phyloP scores from a whole-genome alignment of 2,329 filamentous ascomycete species.

The Rhinocladiella similis region DNA sequence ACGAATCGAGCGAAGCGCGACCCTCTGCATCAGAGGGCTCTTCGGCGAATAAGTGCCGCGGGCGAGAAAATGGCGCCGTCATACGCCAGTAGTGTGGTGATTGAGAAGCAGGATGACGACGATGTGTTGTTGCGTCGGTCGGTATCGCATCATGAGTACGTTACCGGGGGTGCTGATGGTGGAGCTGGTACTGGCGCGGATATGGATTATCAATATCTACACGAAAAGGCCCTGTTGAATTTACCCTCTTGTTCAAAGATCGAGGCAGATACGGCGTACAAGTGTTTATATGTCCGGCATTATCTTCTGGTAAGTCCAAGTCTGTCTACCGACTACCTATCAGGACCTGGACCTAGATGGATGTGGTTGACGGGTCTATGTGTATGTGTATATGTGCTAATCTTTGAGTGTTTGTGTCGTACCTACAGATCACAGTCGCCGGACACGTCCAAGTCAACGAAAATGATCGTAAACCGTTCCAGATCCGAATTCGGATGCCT shows the following conservation, averaged over 20 bases:
- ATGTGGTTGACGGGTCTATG: not conserved
- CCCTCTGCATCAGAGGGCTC: slow-evolving; percentile 5
- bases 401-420: no score
- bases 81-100: slow-evolving; percentile 1
- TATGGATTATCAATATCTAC: not conserved
- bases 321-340: not conserved
- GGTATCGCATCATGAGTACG: slow-evolving; percentile 1
- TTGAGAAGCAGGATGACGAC: slow-evolving; percentile 1
- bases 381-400: not conserved
- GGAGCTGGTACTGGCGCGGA: no score
- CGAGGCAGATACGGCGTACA: slow-evolving; percentile 8
- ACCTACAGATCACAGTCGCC: slow-evolving; percentile 1
- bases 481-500: slow-evolving; percentile 6
- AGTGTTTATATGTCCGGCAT: slow-evolving; percentile 7
- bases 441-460: slow-evolving; percentile 4
- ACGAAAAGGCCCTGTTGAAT: slow-evolving; percentile 2
- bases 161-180: not conserved
- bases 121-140: not conserved
- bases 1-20: slow-evolving; percentile 8
- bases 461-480: slow-evolving; percentile 4
- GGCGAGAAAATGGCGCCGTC: slow-evolving; percentile 8
- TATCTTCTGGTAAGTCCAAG: slow-evolving; percentile 2
- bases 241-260: slow-evolving; percentile 6
- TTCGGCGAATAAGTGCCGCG: slow-evolving; percentile 6
- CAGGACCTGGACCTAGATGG: no score